A percentile compares a stretch with the other conserved stretches of the same genome.
Conservation (phyloP, 257 asterid genomes). For the Fraxinus cuspidata region DNA sequence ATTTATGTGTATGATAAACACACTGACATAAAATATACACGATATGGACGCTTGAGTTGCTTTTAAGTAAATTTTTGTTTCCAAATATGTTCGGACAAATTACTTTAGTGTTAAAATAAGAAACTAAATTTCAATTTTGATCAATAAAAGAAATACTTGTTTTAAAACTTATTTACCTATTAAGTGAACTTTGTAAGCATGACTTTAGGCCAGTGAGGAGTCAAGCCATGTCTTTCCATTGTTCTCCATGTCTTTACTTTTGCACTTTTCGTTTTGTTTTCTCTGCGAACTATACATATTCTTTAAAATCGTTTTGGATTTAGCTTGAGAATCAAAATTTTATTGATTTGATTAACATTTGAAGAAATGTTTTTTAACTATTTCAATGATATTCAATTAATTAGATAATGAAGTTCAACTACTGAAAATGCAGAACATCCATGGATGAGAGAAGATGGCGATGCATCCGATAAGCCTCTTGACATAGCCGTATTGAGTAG, state of each 20-base stretch:
- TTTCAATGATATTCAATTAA: background rate
- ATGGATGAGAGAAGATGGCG: constrained; percentile 97
- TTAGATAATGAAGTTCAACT: constrained; percentile 1
- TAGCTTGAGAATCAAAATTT: background rate
- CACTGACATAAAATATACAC: background rate
- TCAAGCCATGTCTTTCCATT: background rate
- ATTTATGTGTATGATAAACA: background rate
- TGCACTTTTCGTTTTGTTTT: background rate
- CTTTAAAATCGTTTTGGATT: background rate
- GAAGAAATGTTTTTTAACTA: background rate
- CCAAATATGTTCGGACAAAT: background rate
- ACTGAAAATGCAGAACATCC: constrained; percentile 67
- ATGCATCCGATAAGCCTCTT: constrained; percentile 91
- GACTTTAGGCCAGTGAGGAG: background rate
- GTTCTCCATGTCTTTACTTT: background rate
- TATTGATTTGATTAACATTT: background rate
- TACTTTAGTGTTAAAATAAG: no score
- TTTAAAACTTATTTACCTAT: background rate
- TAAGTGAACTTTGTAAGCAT: background rate
- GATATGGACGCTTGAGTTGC: background rate
- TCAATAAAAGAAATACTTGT: no score
- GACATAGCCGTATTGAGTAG: constrained; percentile 85
- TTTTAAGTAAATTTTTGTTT: no score
- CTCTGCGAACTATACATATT: background rate
- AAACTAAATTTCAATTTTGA: background rate